Conservation (phyloP, 176 grass and related monocot species). For the Dendrocalamus sinicus region DNA sequence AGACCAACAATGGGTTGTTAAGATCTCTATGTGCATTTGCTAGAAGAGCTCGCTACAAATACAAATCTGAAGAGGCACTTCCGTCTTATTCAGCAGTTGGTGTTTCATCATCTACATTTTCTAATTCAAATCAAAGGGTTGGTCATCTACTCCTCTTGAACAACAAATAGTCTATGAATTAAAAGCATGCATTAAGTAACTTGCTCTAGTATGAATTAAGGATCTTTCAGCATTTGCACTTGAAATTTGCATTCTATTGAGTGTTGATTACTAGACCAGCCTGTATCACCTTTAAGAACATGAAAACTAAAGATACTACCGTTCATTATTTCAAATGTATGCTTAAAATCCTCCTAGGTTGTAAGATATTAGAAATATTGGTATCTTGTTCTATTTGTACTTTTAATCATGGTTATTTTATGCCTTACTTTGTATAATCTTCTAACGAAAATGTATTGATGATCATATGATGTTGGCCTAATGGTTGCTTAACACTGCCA, state of each 20-base stretch:
- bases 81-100: conserved; percentile 79
- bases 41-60: conserved; percentile 66
- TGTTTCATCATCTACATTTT: conserved; percentile 68
- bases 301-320: neutral
- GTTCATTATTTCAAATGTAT: neutral
- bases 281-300: conserved; percentile 6
- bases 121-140: conserved; percentile 78
- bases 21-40: conserved; percentile 54
- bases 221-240: conserved; percentile 12
- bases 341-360: neutral
- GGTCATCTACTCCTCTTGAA: conserved; percentile 42
- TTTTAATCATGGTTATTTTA: conserved; percentile 1
- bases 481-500: conserved; percentile 24
- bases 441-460: conserved; percentile 25
- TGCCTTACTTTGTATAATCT: conserved; percentile 6
- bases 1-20: conserved; percentile 70
- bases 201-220: neutral
- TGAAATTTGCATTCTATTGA: conserved; percentile 12
- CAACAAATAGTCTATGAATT: conserved; percentile 16
- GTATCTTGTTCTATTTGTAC: conserved; percentile 25
- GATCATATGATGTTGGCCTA: conserved; percentile 25
- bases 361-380: conserved; percentile 30
- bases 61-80: conserved; percentile 67
- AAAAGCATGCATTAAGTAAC: conserved; percentile 2
- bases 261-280: neutral